Evolutionary conservation across 257 asterid species (phyloP).

Genomic region (Solanum dulcamara): DNA sequence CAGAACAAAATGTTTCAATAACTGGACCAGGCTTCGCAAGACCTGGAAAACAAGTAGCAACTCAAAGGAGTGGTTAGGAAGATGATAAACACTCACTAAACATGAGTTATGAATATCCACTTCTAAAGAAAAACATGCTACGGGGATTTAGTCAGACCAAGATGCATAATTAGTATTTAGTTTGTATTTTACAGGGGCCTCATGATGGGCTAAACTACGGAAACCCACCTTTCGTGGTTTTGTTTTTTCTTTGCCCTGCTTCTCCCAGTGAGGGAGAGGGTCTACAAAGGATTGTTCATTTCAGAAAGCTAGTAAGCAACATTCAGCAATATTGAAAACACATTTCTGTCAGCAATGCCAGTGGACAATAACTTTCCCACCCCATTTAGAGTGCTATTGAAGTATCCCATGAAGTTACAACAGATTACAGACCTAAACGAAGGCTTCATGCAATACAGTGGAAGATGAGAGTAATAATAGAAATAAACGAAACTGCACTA

Average conservation of each 20-base stretch:
- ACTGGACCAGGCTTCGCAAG: slow-evolving; percentile 99
- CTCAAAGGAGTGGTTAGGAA: background rate
- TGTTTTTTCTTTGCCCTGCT: background rate
- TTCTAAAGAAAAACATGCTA: background rate
- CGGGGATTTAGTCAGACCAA: background rate
- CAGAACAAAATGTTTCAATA: slow-evolving; percentile 85
- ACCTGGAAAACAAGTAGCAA: slow-evolving; percentile 36
- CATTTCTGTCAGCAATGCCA: background rate
- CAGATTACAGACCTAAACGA: background rate
- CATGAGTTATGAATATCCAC: background rate
- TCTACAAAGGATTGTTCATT: background rate
- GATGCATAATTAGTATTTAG: background rate
- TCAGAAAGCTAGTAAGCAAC: background rate
- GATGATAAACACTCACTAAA: background rate
- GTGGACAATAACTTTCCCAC: background rate
- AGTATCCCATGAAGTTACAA: background rate
- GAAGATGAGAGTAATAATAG: background rate
- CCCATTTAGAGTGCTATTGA: background rate
- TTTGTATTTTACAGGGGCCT: background rate
- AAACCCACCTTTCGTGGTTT: background rate
- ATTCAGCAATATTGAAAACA: background rate
- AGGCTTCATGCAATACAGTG: background rate
- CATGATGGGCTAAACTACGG: background rate
- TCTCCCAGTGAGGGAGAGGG: background rate
- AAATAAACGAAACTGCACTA: background rate